Evolutionary conservation across 75 land plant genomes (phyloP), one percentile per base, ranked within the genome.

Genomic region (Pinus taeda): DNA sequence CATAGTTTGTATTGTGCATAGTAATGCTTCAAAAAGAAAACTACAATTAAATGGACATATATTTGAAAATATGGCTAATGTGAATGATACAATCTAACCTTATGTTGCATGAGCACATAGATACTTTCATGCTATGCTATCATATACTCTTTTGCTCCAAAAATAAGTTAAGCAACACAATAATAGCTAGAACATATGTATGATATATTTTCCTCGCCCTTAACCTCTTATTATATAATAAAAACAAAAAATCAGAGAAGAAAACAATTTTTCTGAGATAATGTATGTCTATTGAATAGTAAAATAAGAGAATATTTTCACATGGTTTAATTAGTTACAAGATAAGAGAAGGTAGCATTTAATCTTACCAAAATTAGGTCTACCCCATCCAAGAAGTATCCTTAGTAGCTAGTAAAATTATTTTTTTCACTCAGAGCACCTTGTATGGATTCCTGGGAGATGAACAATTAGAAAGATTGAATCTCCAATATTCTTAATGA

Each of bases 321-420:
- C 6, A 36, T 67, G 18, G 37, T 39, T 67, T 20, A 4, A 67
- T 39, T 7, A 67, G 18, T 39, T 11, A 67, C 53, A 39, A n/a
- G 12, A 17, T 39, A 67, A 45, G 55, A 49, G 12, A 49, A 49
- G 55, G 2, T 49, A 9, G 12, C 55, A 49, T 9, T 49, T 12
- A 49, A 30, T 70, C 83, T 61, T 80, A 96, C 99, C 84, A 97
- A 29, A 61, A 97, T 97, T 60, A 83, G 88, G 78, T 97, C 95
- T 45, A 84, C 98, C 77, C 89, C 92, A 71, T 91, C 92, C 80
- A 97, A 75, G 85, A 97, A 97, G 80, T n/a, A n/a, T n/a, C n/a
- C n/a, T n/a, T n/a, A n/a, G n/a, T n/a, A n/a, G n/a, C n/a, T n/a
- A n/a, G n/a, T n/a, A n/a, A n/a, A n/a, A n/a, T n/a, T n/a, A n/a